A percentile compares a stretch with the other conserved stretches of the same genome.
Conservation (phyloP, 139 green algal species). For the Chlamydomonas urium region DNA sequence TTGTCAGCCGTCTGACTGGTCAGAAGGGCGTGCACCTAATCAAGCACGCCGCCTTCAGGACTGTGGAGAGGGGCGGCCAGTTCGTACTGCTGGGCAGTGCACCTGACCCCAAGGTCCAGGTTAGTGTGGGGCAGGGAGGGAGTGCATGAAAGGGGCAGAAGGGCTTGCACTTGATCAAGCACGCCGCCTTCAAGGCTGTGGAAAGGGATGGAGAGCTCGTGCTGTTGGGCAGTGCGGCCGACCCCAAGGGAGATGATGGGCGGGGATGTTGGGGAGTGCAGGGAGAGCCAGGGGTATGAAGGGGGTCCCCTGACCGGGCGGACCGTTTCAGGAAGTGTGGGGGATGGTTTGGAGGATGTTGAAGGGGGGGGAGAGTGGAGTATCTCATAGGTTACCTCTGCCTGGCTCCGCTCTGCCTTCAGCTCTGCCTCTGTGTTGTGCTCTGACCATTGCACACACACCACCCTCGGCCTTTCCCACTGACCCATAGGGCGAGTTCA, state of each 20-base stretch:
- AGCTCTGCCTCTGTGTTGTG: too few relatives aligned
- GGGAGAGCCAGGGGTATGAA: too few relatives aligned
- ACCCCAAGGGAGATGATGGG: too few relatives aligned
- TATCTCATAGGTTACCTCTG: too few relatives aligned
- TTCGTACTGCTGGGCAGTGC: constrained; percentile 98
- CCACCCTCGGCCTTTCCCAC: too few relatives aligned
- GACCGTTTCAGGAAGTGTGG: too few relatives aligned
- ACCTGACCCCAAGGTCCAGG: constrained; percentile 72
- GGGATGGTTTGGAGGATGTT: too few relatives aligned
- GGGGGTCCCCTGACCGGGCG: too few relatives aligned
- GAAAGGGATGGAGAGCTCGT: constrained; percentile 94
- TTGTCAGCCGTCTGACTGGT: constrained; percentile 74
- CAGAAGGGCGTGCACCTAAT: constrained; percentile 98
- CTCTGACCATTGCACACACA: too few relatives aligned
- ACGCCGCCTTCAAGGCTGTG: constrained; percentile 69
- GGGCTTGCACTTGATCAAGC: constrained; percentile 95
- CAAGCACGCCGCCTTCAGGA: constrained; percentile 77
- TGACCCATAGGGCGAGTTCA: constrained; percentile 69
- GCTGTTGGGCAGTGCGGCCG: constrained; percentile 91
- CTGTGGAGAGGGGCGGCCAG: constrained; percentile 81
- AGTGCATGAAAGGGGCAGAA: constrained; percentile 69
- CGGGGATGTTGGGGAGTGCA: too few relatives aligned
- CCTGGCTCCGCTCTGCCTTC: too few relatives aligned
- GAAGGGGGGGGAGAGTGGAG: too few relatives aligned
- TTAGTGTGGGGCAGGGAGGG: constrained; percentile 27